Evolutionary conservation across 1,284 basidiomycete species (phyloP).

Genomic region (Boletus subluridellus): DNA sequence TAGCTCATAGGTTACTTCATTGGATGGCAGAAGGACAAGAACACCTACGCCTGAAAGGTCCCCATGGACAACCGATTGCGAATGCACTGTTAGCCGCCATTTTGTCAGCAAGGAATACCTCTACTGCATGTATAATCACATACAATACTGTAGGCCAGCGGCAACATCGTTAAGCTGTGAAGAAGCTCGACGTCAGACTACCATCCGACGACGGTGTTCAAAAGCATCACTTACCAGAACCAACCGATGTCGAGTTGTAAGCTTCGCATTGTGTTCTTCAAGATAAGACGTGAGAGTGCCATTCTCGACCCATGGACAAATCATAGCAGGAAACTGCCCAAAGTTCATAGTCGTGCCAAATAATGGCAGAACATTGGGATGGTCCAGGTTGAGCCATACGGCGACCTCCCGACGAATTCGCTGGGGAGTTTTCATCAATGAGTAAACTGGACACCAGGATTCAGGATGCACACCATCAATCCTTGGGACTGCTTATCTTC

Average conservation of each 20-base stretch:
- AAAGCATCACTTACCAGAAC: not conserved
- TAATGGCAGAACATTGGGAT: not conserved
- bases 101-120: no score
- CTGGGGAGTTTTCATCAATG: not conserved
- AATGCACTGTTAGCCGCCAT: not conserved
- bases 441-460: not conserved
- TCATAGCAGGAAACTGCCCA: no score
- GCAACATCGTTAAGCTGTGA: not conserved
- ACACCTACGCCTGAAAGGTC: not conserved
- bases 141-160: not conserved
- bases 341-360: no score
- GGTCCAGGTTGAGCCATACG: not conserved
- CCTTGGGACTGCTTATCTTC: not conserved
- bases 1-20: not conserved
- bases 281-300: not conserved
- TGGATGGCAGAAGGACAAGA: not conserved
- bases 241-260: not conserved
- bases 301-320: no score
- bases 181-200: not conserved
- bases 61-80: not conserved
- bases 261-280: not conserved
- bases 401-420: not conserved
- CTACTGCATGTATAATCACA: not conserved
- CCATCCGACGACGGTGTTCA: not conserved
- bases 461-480: not conserved